A percentile compares a stretch with the other conserved stretches of the same genome.
phyloP scores from a whole-genome alignment of 2,329 filamentous ascomycete genomes.

The Grosmannia clavigera region DNA sequence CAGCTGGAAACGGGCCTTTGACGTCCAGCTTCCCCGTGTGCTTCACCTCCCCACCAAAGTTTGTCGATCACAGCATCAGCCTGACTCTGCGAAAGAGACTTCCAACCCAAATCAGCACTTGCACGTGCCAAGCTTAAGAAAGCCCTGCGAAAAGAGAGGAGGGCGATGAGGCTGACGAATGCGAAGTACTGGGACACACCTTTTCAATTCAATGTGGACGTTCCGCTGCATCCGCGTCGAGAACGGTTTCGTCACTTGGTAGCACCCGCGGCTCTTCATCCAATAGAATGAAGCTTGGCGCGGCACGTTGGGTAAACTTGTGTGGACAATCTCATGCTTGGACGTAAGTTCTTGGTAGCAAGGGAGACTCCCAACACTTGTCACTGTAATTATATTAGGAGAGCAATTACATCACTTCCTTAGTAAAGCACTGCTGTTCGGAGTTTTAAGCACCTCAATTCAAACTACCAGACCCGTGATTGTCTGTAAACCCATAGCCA shows the following conservation, averaged over 20 bases:
- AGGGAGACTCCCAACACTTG: background rate
- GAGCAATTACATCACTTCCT: background rate
- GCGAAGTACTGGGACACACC: background rate
- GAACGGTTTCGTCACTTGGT: background rate
- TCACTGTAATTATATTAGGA: no score
- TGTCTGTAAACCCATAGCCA: constrained; percentile 11
- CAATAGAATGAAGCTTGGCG: background rate
- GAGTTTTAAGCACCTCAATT: constrained; percentile 6
- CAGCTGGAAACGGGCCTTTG: no score
- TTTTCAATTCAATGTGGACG: background rate
- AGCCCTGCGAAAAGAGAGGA: no score
- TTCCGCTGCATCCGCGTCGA: background rate
- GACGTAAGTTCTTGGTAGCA: background rate
- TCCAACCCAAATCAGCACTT: no score
- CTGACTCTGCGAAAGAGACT: no score
- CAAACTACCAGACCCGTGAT: constrained; percentile 8
- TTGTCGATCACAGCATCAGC: no score
- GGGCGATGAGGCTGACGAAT: no score
- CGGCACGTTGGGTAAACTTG: background rate
- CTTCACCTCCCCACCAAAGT: no score
- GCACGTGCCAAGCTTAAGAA: no score
- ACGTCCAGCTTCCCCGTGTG: no score
- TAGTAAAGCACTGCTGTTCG: no score
- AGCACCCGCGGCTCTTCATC: background rate
- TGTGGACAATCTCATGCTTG: no score